Base-by-base conservation (phyloP, 2,329 filamentous ascomycete genomes). In the Catunica adiposa region DNA sequence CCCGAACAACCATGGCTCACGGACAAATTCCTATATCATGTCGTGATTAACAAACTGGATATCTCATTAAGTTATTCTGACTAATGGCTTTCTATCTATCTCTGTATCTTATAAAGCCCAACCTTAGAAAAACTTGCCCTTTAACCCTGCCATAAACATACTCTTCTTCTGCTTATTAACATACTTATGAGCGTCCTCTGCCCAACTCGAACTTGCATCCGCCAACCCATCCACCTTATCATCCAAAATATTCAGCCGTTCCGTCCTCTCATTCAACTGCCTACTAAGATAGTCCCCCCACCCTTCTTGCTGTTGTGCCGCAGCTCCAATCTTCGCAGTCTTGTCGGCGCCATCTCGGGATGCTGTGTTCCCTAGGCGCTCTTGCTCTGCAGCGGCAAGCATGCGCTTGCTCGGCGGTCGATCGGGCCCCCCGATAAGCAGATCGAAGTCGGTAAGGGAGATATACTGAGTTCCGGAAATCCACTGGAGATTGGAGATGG, bases 401-500 rank as follows among this genome's bases (percentile, higher is more conserved):
- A 94, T 94, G 37, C 85, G 80, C 69, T 94, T 94, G 59, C 86
- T 92, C 1, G 88, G 83, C 2, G 90, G 92, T 2, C 92, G 79
- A 63, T 92, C 84, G 1, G 89, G 83, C 0, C 90, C 90, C 53
- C 90, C 88, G 58, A 98, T 92, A 1, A 98, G 73, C 1, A 95
- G 70, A 64, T 97, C 92, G 64, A 98, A 80, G 63, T 98, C 92
- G 1, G 82, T 75, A 0, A 87, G 84, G 1, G 87, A 88, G 48
- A 98, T 78, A 62, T 94, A 85, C 67, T 96, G 90, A 1, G 90
- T 97, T 3, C 92, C 92, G 0, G 89, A 85, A 54, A 98, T 88
- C 92, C 92, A 98, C 69, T 97, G 89, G 38, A 98, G 69, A 63
- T 94, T 95, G 20, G 86, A 94, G 59, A 98, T 98, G 0, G 89